Base-by-base conservation (phyloP, 2,329 filamentous ascomycete species). In the Fusarium circinatum region DNA sequence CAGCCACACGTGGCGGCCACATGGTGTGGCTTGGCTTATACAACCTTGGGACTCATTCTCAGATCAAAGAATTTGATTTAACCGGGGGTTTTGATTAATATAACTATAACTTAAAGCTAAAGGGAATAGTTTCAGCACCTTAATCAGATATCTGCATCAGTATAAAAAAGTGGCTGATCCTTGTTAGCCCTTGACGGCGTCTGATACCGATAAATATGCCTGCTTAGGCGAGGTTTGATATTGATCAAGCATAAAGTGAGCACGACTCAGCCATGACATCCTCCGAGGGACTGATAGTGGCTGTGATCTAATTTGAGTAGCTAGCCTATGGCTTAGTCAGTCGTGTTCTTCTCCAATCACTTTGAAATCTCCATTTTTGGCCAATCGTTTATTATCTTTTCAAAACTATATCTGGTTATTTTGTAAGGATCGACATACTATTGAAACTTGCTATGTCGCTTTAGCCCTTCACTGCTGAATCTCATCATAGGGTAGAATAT, bases 21-120 rank as follows among this genome's bases (percentile, higher is more conserved):
- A 57, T 4, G 6, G 12, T 63, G 76, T 76, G 75, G 75, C 76
- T 68, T 71, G 39, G 92, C 59, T 65, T 65, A 65, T 8, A 70
- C 51, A 13, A 32, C n/a, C 14, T 13, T 18, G 2, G 18, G 34
- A 61, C n/a, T 26, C 22, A 30, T 12, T 30, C 24, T 7, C 12
- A 28, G 14, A 64, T 32, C 54, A 28, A 47, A 26, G 24, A 18
- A 38, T 64, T 64, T 51, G 45, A 51, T 55, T 32, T 39, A 41
- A 32, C 12, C 15, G 5, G 10, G 8, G 24, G 5, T 1, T n/a
- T 22, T n/a, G 6, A 42, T n/a, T 5, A 20, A 61, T 32, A 15
- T 10, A 17, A 22, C 20, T 42, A 4, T 22, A 12, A 15, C 14
- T n/a, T 8, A 20, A n/a, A 20, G 11, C 18, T 39, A 20, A 8